Evolutionary conservation across 306 rosid genomes (phyloP).

Genomic region (Benincasa hispida): DNA sequence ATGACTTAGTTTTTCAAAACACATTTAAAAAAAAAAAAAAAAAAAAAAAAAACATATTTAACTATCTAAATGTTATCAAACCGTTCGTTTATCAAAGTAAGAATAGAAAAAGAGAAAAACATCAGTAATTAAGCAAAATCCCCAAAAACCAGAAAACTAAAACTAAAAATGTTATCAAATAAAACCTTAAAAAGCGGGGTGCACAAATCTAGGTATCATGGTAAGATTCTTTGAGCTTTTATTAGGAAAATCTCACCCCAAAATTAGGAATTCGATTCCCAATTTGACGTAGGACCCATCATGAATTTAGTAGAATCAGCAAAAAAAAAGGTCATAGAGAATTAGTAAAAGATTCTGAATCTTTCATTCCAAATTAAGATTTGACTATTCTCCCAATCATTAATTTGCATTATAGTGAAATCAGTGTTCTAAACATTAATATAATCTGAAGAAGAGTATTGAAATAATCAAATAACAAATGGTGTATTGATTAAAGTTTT

Average conservation of each 20-base stretch:
- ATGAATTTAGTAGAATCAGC: background rate
- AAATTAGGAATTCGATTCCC: background rate
- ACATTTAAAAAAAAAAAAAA: too few relatives aligned
- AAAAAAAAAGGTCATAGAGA: too few relatives aligned
- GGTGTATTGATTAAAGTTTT: background rate
- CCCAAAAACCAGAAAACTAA: background rate
- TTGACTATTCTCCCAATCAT: background rate
- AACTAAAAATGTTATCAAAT: background rate
- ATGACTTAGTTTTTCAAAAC: too few relatives aligned
- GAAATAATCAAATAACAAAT: background rate
- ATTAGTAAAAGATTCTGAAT: background rate
- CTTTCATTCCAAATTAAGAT: background rate
- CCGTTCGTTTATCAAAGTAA: too few relatives aligned
- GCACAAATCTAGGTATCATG: background rate
- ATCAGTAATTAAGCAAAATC: background rate
- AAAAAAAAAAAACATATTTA: too few relatives aligned
- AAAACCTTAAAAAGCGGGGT: background rate
- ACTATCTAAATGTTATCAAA: too few relatives aligned
- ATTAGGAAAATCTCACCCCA: background rate
- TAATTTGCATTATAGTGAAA: background rate
- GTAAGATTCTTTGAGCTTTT: background rate
- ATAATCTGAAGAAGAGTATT: background rate
- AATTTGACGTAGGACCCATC: background rate
- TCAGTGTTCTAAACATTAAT: background rate
- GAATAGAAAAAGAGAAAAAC: too few relatives aligned